A percentile compares a stretch with the other conserved stretches of the same genome.
phyloP scores from a whole-genome alignment of 257 asterid genomes.

The Solanum dulcamara region DNA sequence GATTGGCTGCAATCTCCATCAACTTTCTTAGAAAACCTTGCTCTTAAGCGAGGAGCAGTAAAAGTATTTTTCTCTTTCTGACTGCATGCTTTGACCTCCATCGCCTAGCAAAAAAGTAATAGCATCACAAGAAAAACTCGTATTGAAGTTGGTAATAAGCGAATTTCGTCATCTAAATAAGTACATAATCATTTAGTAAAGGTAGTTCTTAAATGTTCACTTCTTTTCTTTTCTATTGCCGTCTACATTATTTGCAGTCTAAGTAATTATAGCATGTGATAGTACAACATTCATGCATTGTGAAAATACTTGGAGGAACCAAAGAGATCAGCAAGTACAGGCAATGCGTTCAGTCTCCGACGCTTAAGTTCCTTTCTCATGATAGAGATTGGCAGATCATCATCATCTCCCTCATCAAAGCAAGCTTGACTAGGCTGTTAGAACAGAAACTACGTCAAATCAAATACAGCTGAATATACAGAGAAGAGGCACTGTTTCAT shows the following conservation, averaged over 20 bases:
- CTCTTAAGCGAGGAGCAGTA: constrained; percentile 16
- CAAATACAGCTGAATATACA: not conserved
- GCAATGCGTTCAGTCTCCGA: constrained; percentile 24
- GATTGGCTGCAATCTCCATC: constrained; percentile 16
- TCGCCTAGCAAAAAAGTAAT: constrained; percentile 26
- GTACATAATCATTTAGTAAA: not conserved
- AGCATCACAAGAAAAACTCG: not conserved
- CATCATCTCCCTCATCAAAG: constrained; percentile 20
- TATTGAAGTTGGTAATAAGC: not conserved
- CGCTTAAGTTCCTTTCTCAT: constrained; percentile 19
- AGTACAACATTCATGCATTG: not conserved
- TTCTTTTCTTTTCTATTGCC: not conserved
- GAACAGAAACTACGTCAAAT: not conserved
- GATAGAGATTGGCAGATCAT: constrained; percentile 13
- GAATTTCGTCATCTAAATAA: not conserved
- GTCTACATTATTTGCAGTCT: not conserved
- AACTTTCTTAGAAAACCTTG: constrained; percentile 18
- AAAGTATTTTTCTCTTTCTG: constrained; percentile 12
- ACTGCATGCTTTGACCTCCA: constrained; percentile 14
- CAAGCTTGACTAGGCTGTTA: constrained; percentile 25
- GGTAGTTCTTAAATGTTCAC: not conserved
- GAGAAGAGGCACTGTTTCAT: not conserved
- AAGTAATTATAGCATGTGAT: not conserved
- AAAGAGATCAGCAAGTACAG: constrained; percentile 28
- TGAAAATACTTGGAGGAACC: constrained; percentile 1